Conservation (phyloP, 1,284 basidiomycete genomes). For the Trametes pubescens region DNA sequence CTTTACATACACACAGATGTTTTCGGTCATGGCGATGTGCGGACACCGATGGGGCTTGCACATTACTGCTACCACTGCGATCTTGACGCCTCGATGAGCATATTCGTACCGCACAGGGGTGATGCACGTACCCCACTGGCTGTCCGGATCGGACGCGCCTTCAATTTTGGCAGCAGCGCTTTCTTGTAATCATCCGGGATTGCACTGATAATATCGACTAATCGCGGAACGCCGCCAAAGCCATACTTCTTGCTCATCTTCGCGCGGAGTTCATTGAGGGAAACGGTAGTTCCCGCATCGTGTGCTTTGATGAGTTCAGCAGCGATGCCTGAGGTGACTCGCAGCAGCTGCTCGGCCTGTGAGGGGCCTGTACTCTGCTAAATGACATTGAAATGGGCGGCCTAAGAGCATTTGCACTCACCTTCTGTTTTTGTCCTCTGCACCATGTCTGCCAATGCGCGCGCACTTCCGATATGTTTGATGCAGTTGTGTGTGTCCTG, state of each 20-base stretch:
- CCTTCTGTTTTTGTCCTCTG: conserved; percentile 58
- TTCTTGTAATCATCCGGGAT: conserved; percentile 98
- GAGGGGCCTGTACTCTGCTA: conserved; percentile 64
- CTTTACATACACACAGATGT: conserved; percentile 90
- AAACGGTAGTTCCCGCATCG: conserved; percentile 78
- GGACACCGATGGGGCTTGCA: conserved; percentile 99
- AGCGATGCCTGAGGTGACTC: conserved; percentile 95
- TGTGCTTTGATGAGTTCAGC: conserved; percentile 93
- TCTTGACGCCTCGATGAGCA: conserved; percentile 54
- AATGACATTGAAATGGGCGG: background rate
- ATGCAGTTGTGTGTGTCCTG: too few relatives aligned
- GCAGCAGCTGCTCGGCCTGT: conserved; percentile 90
- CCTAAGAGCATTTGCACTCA: conserved; percentile 23
- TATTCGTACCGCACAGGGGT: conserved; percentile 12
- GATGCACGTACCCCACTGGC: conserved; percentile 86
- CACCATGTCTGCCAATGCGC: conserved; percentile 47
- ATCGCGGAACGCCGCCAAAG: conserved; percentile 86
- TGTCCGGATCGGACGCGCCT: conserved; percentile 96
- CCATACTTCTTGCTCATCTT: conserved; percentile 92
- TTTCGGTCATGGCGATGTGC: conserved; percentile 99
- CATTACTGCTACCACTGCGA: conserved; percentile 99
- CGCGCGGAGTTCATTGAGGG: conserved; percentile 88
- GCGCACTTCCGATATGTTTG: background rate
- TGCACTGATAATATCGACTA: conserved; percentile 98
- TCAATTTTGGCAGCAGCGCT: conserved; percentile 88